Base-by-base conservation (phyloP, 768 basidiomycete species). In the Hygrocybe punicea region DNA sequence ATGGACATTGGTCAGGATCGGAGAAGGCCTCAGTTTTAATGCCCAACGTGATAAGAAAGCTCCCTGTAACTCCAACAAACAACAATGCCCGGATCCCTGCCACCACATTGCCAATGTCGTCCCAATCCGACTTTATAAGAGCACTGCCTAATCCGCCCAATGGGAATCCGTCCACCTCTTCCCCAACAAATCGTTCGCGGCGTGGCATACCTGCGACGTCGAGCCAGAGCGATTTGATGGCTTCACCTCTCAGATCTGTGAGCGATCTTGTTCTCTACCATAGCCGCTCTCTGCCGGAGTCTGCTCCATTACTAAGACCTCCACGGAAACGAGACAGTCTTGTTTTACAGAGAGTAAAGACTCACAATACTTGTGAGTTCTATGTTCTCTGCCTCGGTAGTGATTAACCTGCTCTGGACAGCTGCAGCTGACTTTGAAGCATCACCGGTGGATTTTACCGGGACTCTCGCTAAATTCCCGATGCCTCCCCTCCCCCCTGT, bases 391-490 rank as follows among this genome's bases (percentile, higher is more conserved):
- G 9, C 54, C 5, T 45, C 58, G 8, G 58, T 56, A 21, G 55
- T 54, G 56, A 36, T 55, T 19, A 25, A 21, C 1, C 2, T 24
- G 11, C 50, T 63, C 36, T 58, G 39, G 17, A n/a, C 7, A 1
- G 10, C 23, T 39, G 47, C 56, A 59, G 46, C 51, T 29, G 44
- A 37, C 56, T 16, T 60, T 54, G 53, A 63, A 58, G 53, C 55
- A 57, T 29, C 29, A 29, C 8, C 29, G 29, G 42, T 56, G 55
- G 17, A 34, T 6, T 58, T 63, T 6, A 69, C 67, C 61, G 67
- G 72, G 19, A 67, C 72, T 16, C 59, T 77, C 42, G 60, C 70
- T 10, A 66, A 72, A 55, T 76, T 79, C 64, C 68, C 75, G n/a
- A 60, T 73, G 56, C 74, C 78, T n/a, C 69, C 76, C 0, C 63